Base-by-base conservation (phyloP, 1,284 basidiomycete genomes). In the Veloboletus limbatus region DNA sequence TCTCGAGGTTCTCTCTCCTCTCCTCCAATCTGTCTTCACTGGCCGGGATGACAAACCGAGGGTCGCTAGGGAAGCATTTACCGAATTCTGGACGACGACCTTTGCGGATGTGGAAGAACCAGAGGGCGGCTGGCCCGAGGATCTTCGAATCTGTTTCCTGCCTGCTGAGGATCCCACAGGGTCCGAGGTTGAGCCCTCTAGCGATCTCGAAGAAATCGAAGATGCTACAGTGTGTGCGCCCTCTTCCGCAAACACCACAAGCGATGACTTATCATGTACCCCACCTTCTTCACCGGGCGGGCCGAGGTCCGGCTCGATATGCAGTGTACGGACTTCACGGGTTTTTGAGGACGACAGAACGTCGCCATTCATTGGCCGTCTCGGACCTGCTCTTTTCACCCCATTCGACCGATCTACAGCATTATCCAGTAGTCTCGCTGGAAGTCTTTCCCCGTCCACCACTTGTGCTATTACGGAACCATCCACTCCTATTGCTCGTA, bases 11-110 rank as follows among this genome's bases (percentile, higher is more conserved):
- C 62, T 83, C n/a, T 64, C 70, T 1, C 62, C 73, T 8, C 56
- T 85, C 3, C 55, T 87, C 5, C 76, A 73, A 45, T 74, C 81
- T 2, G 73, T 75, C 14, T 82, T 86, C 53, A 51, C 54, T 24
- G 73, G 78, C 21, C 72, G 77, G 2, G 47, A 58, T 3, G 72
- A 74, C 48, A 77, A 75, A 44, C 70, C 72, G 2, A 54, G 49
- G 0, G 62, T 66, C 6, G 60, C 69, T 3, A 52, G 56, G 10
- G 74, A 78, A 6, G 70, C 77, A 1, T 85, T 88, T 55, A 58
- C 61, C 6, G 75, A 77, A 26, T 82, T 81, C 57, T 87, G 85
- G 85, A 60, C 70, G 14, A 55, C 65, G 1, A 69, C 69, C 2
- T 83, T 72, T 45, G 69, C 69, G 9, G 47, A 62, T 3, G 28